These are phyloP conservation scores for Daldinia caldariorum DNA, from an alignment of 495 filamentous ascomycete species.

Conservation along the genomic window DNA sequence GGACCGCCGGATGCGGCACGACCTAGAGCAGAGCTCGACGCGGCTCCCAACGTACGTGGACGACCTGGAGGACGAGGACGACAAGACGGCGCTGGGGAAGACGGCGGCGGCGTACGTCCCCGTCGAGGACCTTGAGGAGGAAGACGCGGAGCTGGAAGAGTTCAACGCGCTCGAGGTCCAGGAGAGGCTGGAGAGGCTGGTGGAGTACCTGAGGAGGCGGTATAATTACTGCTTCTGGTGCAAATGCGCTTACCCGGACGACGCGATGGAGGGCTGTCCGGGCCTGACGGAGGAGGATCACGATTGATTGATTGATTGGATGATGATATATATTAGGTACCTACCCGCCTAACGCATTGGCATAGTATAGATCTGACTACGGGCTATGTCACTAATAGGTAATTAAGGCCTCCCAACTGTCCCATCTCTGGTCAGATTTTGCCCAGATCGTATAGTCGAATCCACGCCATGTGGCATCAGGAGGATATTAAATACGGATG, in stretches of 20 bases:
- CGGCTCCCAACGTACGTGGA: slow-evolving; percentile 63
- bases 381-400: neutral
- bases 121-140: slow-evolving; percentile 80
- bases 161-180: slow-evolving; percentile 74
- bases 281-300: slow-evolving; percentile 92
- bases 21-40: slow-evolving; percentile 70
- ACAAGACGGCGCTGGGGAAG: slow-evolving; percentile 59
- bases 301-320: slow-evolving; percentile 70
- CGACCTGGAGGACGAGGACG: slow-evolving; percentile 60
- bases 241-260: slow-evolving; percentile 78
- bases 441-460: too few species aligned
- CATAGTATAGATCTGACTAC: too few species aligned
- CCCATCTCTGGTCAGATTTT: neutral
- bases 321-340: too few species aligned
- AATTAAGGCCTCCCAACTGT: neutral
- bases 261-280: slow-evolving; percentile 86
- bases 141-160: slow-evolving; percentile 84
- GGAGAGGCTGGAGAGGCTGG: slow-evolving; percentile 71
- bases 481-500: too few species aligned
- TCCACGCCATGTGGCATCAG: too few species aligned
- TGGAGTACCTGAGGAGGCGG: slow-evolving; percentile 72
- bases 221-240: slow-evolving; percentile 97
- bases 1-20: slow-evolving; percentile 71
- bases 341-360: too few species aligned
- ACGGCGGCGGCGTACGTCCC: slow-evolving; percentile 53